Base-by-base conservation (phyloP, 257 asterid genomes). In the Scutellaria baicalensis region DNA sequence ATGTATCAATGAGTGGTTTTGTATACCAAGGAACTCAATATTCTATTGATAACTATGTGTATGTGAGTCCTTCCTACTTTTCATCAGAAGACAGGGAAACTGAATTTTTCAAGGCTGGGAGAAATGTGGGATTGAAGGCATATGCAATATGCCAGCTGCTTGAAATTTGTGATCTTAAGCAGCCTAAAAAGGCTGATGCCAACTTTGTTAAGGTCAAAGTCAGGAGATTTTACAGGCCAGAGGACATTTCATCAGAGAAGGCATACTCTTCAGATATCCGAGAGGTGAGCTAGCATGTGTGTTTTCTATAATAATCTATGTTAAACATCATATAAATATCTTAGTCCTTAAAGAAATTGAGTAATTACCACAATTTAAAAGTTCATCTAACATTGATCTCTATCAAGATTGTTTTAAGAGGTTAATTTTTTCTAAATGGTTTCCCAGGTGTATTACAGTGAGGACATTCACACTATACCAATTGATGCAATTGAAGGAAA, bases 61-160 rank as follows among this genome's bases (percentile, higher is more conserved):
- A 91, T 67, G 89, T 87, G 67, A 81, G 85, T 65, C 95, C 96
- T 8, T 78, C 78, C 79, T 72, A 80, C 83, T 86, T 91, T 80
- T 78, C 75, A 54, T 63, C 80, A 45, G 91, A 81, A 31, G 91
- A 80, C 79, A 87, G 75, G 78, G 96, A 84, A 60, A 64, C 75
- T 71, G 95, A 79, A 77, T 69, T 80, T 65, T 82, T 82, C 77
- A 91, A 91, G 81, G 83, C 91, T 35, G 96, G 97, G 58, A 89
- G 92, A 80, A 93, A 93, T 80, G 97, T 93, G 56, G 97, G 99
- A 36, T 74, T 93, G 75, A 91, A 79, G 84, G 89, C 96, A 27
- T 82, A 84, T 77, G 88, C 73, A 54, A 64, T 93, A 50, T 89
- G 96, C 74, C 96, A 91, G 77, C 74, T 93, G 73, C 86, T 89